phyloP scores from a whole-genome alignment of 768 basidiomycete species.

The Tulasnella sp. region DNA sequence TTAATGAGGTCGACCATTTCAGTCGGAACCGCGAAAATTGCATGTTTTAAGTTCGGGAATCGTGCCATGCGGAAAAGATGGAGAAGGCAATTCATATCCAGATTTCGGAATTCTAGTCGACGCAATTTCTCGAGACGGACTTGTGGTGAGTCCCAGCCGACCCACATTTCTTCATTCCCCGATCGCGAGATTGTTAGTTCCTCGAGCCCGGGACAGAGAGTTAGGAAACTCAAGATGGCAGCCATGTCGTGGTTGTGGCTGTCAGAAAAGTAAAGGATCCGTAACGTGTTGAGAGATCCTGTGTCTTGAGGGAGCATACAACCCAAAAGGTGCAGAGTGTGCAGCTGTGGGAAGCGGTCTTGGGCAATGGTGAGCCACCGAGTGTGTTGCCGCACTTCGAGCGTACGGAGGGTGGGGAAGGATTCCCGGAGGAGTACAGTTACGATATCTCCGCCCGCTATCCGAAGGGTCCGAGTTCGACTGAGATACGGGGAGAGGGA shows the following conservation, averaged over 20 bases:
- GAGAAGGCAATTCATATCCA: no score
- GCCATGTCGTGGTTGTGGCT: neutral
- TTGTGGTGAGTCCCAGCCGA: no score
- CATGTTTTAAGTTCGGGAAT: no score
- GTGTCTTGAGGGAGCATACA: neutral
- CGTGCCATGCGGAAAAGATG: no score
- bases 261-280: neutral
- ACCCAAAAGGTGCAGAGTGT: neutral
- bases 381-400: neutral
- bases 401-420: neutral
- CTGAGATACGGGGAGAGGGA: neutral
- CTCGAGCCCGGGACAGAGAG: neutral
- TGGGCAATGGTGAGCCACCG: neutral
- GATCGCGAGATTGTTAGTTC: neutral
- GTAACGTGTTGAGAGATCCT: neutral
- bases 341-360: neutral
- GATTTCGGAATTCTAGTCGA: no score
- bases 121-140: no score
- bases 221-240: neutral
- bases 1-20: no score
- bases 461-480: neutral
- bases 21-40: no score
- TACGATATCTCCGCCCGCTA: neutral
- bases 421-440: neutral
- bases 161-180: no score